phyloP scores from a whole-genome alignment of 805 yeast species.

The Yarrowia porcina region DNA sequence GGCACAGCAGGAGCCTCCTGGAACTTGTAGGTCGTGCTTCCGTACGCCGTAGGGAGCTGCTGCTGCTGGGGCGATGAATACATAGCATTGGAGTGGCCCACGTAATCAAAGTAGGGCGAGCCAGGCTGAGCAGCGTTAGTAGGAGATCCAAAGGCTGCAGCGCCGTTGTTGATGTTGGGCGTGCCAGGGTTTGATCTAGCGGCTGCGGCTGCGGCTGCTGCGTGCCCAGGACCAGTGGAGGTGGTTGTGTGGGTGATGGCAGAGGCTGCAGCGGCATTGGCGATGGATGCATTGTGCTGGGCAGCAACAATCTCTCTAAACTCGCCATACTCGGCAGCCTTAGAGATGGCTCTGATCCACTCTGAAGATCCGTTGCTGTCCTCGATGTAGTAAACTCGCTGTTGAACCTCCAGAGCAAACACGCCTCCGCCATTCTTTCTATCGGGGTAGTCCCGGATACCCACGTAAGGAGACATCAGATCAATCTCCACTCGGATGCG shows the following conservation, averaged over 20 bases:
- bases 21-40: constrained; percentile 10
- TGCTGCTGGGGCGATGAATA: constrained; percentile 14
- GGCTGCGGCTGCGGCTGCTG: constrained; percentile 13
- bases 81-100: constrained; percentile 20
- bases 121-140: constrained; percentile 14
- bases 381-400: constrained; percentile 38
- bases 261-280: constrained; percentile 18
- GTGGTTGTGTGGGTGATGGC: constrained; percentile 13
- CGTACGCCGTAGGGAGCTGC: constrained; percentile 12
- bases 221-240: constrained; percentile 5
- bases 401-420: constrained; percentile 38
- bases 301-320: constrained; percentile 20
- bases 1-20: constrained; percentile 22
- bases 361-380: constrained; percentile 35
- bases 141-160: constrained; percentile 9
- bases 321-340: constrained; percentile 34
- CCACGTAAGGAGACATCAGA: constrained; percentile 38
- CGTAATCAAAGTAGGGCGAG: constrained; percentile 13
- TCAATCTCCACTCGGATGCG: constrained; percentile 37
- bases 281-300: constrained; percentile 24
- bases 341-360: constrained; percentile 39
- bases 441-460: constrained; percentile 37
- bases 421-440: constrained; percentile 34
- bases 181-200: constrained; percentile 3
- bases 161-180: constrained; percentile 2